Base-by-base conservation (phyloP, 192 early-diverging fungal genomes). In the Linnemannia zychae region DNA sequence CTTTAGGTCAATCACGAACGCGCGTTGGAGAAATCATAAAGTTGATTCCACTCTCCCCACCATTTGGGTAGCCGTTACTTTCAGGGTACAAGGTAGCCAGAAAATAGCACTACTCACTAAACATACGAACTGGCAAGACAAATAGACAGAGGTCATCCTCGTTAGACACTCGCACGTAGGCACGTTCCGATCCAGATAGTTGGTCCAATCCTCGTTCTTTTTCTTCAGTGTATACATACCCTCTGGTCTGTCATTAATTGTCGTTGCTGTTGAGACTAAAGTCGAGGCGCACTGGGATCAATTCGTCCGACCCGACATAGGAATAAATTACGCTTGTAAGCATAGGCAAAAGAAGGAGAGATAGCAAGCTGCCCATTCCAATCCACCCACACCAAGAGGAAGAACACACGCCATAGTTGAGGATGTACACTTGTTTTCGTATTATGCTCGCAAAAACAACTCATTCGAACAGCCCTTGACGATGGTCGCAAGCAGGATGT, bases 401-500 rank as follows among this genome's bases (percentile, higher is more conserved):
- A 9, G 40, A 44, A 9, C 4, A 63, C 13, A 60, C 57, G 12
- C 57, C 57, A 63, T 63, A 31, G 28, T 3, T 3, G 57, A 31
- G 1, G 7, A 33, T 63, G 13, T 67, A 66, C 47, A 44, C 65
- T 63, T 60, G 5, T 57, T 34, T 33, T 28, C n/a, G 24, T 24
- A 63, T 40, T 68, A 22, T n/a, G n/a, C 7, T 69, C 33, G 40
- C 9, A 3, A 44, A 48, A 36, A 37, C 34, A 36, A 37, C 34
- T 49, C 70, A 68, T 74, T 75, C 31, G 15, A 63, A 67, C 47
- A 44, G 65, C 6, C 67, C 67, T 66, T 75, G 72, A 72, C 74
- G 72, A 37, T n/a, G 36, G 50, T 36, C 50, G 40, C 53, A 77
- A 68, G 82, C 72, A 84, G 66, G 82, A 84, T 75, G 76, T 84